Conservation (phyloP, 768 basidiomycete genomes). For the Podaxis rugospora region DNA sequence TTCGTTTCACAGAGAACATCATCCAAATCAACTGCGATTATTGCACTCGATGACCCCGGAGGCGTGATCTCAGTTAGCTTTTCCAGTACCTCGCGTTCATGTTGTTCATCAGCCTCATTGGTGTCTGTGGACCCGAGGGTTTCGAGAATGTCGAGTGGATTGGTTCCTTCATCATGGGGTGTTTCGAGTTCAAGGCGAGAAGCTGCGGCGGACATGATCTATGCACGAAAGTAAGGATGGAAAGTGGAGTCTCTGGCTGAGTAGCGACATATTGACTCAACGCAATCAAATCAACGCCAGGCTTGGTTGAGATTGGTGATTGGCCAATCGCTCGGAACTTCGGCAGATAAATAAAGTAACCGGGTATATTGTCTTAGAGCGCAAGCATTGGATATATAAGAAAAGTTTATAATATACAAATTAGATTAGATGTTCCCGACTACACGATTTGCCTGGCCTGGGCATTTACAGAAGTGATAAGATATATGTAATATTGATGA, state of each 20-base stretch:
- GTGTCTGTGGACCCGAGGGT: not conserved
- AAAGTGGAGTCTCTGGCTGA: not conserved
- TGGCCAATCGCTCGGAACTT: not conserved
- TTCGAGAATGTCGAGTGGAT: not conserved
- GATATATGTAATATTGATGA: not conserved
- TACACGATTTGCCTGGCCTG: constrained; percentile 3
- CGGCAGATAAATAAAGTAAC: not conserved
- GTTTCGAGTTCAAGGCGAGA: constrained; percentile 19
- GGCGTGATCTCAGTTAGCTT: constrained; percentile 13
- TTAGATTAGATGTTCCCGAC: not conserved
- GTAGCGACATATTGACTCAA: not conserved
- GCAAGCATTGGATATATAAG: not conserved
- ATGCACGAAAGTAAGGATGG: not conserved
- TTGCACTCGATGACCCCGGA: constrained; percentile 25
- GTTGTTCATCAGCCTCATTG: not conserved
- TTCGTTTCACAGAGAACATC: constrained; percentile 70
- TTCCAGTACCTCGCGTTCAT: constrained; percentile 15
- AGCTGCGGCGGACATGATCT: constrained; percentile 26
- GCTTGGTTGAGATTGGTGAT: not conserved
- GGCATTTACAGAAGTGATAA: not conserved
- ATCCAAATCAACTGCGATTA: constrained; percentile 64
- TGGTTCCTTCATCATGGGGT: not conserved
- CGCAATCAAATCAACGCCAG: not conserved
- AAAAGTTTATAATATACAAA: not conserved
- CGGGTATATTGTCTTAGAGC: not conserved